Evolutionary conservation across 2,329 filamentous ascomycete species (phyloP).

Genomic region (Colletotrichum tropicale): DNA sequence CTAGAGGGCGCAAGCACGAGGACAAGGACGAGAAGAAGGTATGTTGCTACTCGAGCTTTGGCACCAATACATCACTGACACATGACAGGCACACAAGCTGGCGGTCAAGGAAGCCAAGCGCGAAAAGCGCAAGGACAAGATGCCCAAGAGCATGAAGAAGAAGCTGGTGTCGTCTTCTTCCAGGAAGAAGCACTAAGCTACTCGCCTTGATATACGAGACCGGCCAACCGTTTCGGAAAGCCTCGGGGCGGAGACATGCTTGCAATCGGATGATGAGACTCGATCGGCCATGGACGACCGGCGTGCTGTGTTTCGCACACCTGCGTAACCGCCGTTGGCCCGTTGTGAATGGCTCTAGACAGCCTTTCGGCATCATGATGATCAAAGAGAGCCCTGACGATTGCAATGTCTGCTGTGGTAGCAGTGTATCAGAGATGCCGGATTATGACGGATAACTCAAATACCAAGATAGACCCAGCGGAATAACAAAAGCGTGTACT

Average conservation of each 20-base stretch:
- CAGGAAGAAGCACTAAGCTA: conserved; percentile 63
- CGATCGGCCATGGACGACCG: conserved; percentile 14
- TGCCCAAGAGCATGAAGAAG: conserved; percentile 96
- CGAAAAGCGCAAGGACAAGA: conserved; percentile 92
- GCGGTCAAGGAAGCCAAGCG: conserved; percentile 95
- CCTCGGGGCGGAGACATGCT: not conserved
- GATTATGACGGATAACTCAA: not conserved
- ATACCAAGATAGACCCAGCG: not conserved
- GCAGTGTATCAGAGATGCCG: not conserved
- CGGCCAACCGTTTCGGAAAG: not conserved
- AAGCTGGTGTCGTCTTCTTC: conserved; percentile 71
- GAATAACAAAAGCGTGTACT: not conserved
- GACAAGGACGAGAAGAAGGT: conserved; percentile 90
- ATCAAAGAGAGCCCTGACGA: conserved; percentile 68
- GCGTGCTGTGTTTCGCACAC: conserved; percentile 25
- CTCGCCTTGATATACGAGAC: not conserved
- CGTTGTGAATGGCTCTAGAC: conserved; percentile 41
- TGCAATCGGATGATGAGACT: conserved; percentile 54
- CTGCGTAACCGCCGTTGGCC: conserved; percentile 43
- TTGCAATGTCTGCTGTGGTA: conserved; percentile 21
- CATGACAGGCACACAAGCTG: conserved; percentile 71
- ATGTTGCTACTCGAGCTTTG: conserved; percentile 20
- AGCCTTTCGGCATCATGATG: conserved; percentile 43
- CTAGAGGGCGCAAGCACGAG: conserved; percentile 83
- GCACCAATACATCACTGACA: conserved; percentile 23